Evolutionary conservation across 441 rosid species (phyloP).

Genomic region (Gossypium gossypioides): DNA sequence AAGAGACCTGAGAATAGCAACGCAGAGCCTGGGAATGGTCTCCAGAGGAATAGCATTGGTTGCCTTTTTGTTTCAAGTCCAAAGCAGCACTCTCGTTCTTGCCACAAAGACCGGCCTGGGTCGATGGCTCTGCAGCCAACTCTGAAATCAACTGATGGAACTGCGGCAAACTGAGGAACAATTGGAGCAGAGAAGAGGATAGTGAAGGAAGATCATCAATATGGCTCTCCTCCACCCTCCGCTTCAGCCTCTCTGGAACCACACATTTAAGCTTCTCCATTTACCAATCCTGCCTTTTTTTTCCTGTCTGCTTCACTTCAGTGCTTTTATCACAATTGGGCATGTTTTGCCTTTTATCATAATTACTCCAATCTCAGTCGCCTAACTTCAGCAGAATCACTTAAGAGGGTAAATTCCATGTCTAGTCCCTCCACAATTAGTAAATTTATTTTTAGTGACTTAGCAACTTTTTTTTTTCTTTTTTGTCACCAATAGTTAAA

Average conservation of each 20-base stretch:
- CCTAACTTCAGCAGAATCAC: too few relatives aligned
- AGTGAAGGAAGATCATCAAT: conserved; percentile 11
- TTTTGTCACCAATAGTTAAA: too few relatives aligned
- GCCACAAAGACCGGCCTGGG: conserved; percentile 23
- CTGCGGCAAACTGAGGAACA: not conserved
- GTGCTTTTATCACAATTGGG: not conserved
- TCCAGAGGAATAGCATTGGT: conserved; percentile 34
- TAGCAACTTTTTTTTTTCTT: too few relatives aligned
- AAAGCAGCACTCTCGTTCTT: conserved; percentile 51
- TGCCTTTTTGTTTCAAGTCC: conserved; percentile 54
- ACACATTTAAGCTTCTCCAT: conserved; percentile 10
- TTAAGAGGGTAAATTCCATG: too few relatives aligned
- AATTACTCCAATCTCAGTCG: too few relatives aligned
- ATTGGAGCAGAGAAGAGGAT: conserved; percentile 5
- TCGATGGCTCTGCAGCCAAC: conserved; percentile 6
- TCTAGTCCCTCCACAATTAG: too few relatives aligned
- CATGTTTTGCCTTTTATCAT: too few relatives aligned
- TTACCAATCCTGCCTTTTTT: not conserved
- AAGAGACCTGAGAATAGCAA: conserved; percentile 45
- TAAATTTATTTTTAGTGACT: too few relatives aligned
- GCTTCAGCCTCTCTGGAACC: conserved; percentile 9
- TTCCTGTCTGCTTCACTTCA: not conserved
- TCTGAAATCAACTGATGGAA: not conserved
- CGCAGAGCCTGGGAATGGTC: conserved; percentile 38
- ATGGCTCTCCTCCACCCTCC: conserved; percentile 6